Conservation (phyloP, 2,329 filamentous ascomycete genomes). For the Phaeophleospora eucalypticola region DNA sequence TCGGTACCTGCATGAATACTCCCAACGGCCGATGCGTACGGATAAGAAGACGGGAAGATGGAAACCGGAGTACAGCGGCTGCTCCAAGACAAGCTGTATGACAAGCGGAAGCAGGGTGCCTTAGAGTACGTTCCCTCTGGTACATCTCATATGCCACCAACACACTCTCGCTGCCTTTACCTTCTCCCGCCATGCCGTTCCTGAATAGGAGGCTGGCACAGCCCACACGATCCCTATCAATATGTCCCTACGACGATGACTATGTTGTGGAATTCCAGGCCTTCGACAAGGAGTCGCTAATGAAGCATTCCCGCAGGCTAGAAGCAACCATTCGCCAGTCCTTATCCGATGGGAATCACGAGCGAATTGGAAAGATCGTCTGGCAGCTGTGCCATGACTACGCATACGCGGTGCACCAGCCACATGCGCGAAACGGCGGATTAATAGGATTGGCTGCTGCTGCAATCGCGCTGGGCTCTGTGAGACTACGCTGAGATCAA, state of each 20-base stretch:
- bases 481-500: constrained; percentile 43
- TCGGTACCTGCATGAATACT: neutral
- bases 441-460: constrained; percentile 93
- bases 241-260: constrained; percentile 16
- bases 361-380: constrained; percentile 79
- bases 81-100: constrained; percentile 97
- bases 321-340: constrained; percentile 87
- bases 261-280: constrained; percentile 14
- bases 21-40: neutral
- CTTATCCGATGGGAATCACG: constrained; percentile 69
- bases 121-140: constrained; percentile 63
- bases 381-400: constrained; percentile 97
- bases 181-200: constrained; percentile 5
- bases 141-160: neutral
- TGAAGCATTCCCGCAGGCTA: constrained; percentile 54
- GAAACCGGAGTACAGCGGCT: constrained; percentile 84
- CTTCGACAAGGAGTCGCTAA: constrained; percentile 15
- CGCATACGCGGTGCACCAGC: constrained; percentile 94
- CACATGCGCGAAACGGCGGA: constrained; percentile 92
- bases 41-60: constrained; percentile 51
- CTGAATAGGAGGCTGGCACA: constrained; percentile 1
- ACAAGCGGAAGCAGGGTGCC: constrained; percentile 93
- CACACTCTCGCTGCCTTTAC: constrained; percentile 4
- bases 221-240: neutral
- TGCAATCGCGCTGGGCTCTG: constrained; percentile 87